These are phyloP conservation scores for Metschnikowia colocasiae DNA, from an alignment of 805 yeast genomes.

Conservation along the genomic window DNA sequence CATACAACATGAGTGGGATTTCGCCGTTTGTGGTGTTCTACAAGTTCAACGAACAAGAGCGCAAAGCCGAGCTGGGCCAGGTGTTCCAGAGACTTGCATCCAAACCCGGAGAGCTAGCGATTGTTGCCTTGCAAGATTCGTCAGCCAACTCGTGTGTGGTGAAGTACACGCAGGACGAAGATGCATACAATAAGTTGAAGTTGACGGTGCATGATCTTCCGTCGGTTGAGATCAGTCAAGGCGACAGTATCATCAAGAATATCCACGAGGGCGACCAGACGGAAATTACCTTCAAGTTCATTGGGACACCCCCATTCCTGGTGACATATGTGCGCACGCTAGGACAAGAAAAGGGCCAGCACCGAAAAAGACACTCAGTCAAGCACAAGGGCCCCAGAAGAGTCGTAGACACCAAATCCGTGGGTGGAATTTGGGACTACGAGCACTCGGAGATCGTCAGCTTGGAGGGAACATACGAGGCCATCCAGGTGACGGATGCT, in stretches of 20 bases:
- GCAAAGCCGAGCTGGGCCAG: conserved; percentile 50
- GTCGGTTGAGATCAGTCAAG: conserved; percentile 80
- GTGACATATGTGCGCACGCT: conserved; percentile 78
- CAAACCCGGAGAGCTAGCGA: conserved; percentile 69
- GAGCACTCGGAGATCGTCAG: conserved; percentile 73
- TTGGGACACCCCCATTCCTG: conserved; percentile 88
- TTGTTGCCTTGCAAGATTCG: conserved; percentile 70
- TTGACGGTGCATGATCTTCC: conserved; percentile 47
- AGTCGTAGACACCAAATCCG: conserved; percentile 50
- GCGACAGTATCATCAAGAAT: conserved; percentile 70
- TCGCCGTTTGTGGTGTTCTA: conserved; percentile 79
- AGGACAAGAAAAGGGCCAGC: conserved; percentile 25
- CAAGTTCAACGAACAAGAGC: conserved; percentile 59
- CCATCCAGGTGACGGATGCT: conserved; percentile 82
- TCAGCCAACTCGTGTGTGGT: conserved; percentile 68
- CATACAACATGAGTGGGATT: conserved; percentile 69
- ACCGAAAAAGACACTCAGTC: conserved; percentile 8
- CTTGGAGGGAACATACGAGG: conserved; percentile 91
- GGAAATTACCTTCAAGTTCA: conserved; percentile 75
- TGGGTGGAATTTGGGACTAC: conserved; percentile 67
- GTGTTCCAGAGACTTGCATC: conserved; percentile 69
- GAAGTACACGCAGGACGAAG: conserved; percentile 43
- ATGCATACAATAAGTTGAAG: conserved; percentile 28
- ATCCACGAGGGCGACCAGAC: conserved; percentile 95
- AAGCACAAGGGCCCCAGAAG: conserved; percentile 11